Evolutionary conservation across 2,329 filamentous ascomycete species (phyloP), one percentile per base, ranked within the genome.

Genomic region (Canariomyces notabilis): DNA sequence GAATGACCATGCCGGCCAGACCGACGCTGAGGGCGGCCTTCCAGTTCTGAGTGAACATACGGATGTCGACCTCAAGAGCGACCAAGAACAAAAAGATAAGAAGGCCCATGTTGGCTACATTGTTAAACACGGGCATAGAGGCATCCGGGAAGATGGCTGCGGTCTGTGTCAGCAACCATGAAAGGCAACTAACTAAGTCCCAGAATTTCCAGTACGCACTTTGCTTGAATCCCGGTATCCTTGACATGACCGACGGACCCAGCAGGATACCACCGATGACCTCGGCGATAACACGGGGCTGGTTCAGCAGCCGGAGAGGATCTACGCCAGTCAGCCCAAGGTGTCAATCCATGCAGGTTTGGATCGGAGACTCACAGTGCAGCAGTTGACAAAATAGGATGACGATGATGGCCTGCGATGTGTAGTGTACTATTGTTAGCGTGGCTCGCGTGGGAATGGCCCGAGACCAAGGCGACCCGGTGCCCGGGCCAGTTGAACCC

Each of bases 21-120:
- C 86, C 87, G 2, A 95, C 89, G 57, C 81, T 85, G 15, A 85
- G 64, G 0, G 89, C 89, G 4, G 89, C 74, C 37, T 78, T 80
- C 89, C 89, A 95, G 61, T 95, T 94, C 59, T 77, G 81, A 21
- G 82, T 66, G 49, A 95, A 77, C 58, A 89, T 82, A 33, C 85
- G 77, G 34, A 95, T 71, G 60, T 95, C 88, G 26, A 90, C 88
- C 68, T 95, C 89, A 3, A 95, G 74, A 2, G 88, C 89, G 19
- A 95, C 88, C 48, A 95, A 74, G 66, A 95, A 95, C 29, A 95
- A 72, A 62, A 93, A 95, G 6, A 95, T 73, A 12, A 94, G 78
- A 42, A 95, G 71, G 5, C 89, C 89, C 3, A 95, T 67, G 57
- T 93, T 95, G 36, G 89, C 89, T 36, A 88, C 86, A 44, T 90